These are phyloP conservation scores for Boletus rubropictus DNA, from an alignment of 768 basidiomycete species.

Conservation along the genomic window DNA sequence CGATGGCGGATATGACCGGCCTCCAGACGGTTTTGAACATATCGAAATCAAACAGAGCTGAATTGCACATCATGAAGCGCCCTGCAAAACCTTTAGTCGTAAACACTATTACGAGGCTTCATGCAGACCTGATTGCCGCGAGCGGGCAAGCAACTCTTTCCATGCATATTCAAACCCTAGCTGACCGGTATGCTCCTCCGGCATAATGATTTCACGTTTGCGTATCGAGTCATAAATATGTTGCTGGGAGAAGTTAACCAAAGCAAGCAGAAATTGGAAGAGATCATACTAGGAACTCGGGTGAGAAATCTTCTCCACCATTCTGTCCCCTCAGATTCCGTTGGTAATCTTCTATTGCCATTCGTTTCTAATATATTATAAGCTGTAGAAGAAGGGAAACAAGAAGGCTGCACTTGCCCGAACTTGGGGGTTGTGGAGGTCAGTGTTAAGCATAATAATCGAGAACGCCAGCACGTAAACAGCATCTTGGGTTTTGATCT, in stretches of 20 bases:
- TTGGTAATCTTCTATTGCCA: constrained; percentile 93
- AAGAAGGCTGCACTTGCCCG: constrained; percentile 46
- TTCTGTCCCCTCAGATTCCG: constrained; percentile 92
- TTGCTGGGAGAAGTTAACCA: constrained; percentile 45
- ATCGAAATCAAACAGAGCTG: constrained; percentile 74
- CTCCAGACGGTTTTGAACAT: constrained; percentile 97
- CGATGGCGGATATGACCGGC: constrained; percentile 87
- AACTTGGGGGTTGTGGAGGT: constrained; percentile 91
- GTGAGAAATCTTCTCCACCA: constrained; percentile 72
- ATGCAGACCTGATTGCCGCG: constrained; percentile 67
- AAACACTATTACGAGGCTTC: constrained; percentile 3
- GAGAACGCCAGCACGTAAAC: constrained; percentile 93
- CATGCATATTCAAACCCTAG: constrained; percentile 98
- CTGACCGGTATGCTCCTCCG: constrained; percentile 94
- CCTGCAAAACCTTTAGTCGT: constrained; percentile 37
- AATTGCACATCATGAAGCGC: constrained; percentile 63
- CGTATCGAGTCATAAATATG: constrained; percentile 91
- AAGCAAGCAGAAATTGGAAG: background rate
- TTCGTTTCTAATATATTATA: constrained; percentile 65
- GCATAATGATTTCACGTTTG: constrained; percentile 92
- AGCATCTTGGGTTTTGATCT: constrained; percentile 87
- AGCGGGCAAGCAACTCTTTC: constrained; percentile 87
- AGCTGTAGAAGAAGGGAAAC: background rate
- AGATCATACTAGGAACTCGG: constrained; percentile 71
- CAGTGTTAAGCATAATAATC: constrained; percentile 97